A percentile compares a stretch with the other conserved stretches of the same genome.
Conservation (phyloP, 2,329 filamentous ascomycete genomes). For the Tolypocladium nubicola region DNA sequence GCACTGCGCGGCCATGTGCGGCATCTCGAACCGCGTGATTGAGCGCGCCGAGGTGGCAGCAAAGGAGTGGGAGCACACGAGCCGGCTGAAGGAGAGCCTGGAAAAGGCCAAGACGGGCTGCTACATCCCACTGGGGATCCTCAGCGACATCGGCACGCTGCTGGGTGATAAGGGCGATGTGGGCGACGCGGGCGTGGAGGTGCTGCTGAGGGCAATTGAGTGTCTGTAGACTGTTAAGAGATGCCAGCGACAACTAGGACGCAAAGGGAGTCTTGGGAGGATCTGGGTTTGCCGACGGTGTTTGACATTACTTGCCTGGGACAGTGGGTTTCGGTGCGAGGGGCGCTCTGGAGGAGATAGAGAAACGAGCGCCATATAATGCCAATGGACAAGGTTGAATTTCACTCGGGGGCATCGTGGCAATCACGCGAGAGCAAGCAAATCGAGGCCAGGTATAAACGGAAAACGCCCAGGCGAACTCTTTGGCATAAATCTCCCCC, state of each 20-base stretch:
- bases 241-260: not conserved
- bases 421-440: not conserved
- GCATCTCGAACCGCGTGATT: constrained; percentile 74
- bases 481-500: not conserved
- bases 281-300: not conserved
- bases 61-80: constrained; percentile 90
- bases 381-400: not conserved
- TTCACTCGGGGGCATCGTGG: not conserved
- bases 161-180: constrained; percentile 49
- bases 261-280: not conserved
- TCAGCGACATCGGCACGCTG: constrained; percentile 78
- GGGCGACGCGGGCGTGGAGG: constrained; percentile 41
- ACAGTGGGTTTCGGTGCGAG: not conserved
- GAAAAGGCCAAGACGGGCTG: constrained; percentile 70
- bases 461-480: not conserved
- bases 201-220: constrained; percentile 50
- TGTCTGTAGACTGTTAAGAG: constrained; percentile 27
- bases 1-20: constrained; percentile 98
- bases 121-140: constrained; percentile 73
- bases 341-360: not conserved
- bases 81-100: constrained; percentile 75
- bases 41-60: constrained; percentile 82
- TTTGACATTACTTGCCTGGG: not conserved
- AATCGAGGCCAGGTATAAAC: not conserved
- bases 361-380: not conserved